Conservation (phyloP, 129 eudicot genomes). For the Flaveria linearis region DNA sequence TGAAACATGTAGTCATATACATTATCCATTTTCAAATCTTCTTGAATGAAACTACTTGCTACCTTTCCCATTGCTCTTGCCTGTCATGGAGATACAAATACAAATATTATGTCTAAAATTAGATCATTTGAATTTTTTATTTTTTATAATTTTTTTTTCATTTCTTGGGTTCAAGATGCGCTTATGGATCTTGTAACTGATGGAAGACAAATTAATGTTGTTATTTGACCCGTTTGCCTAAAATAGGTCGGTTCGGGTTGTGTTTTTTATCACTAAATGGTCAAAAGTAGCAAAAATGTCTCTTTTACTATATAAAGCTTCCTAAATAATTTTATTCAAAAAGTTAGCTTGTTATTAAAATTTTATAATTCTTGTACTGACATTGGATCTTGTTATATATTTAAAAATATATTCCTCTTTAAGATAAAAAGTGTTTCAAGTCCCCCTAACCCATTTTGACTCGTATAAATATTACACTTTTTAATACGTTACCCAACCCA, state of each 20-base stretch:
- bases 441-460: not conserved
- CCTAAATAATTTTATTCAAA: not conserved
- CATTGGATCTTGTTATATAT: not conserved
- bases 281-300: not conserved
- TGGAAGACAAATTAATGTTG: not conserved
- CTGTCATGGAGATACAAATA: conserved; percentile 34
- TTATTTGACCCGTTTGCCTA: not conserved
- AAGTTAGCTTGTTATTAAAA: not conserved
- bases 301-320: not conserved
- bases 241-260: not conserved
- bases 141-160: not conserved
- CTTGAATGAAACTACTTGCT: conserved; percentile 66
- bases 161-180: not conserved
- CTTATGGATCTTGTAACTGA: not conserved
- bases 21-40: conserved; percentile 61
- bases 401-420: not conserved
- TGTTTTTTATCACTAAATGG: not conserved
- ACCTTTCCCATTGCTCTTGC: conserved; percentile 63
- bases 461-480: not conserved
- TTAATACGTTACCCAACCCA: not conserved
- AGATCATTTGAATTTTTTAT: not conserved
- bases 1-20: conserved; percentile 93
- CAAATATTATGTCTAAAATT: not conserved
- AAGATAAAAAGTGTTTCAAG: not conserved
- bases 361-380: not conserved